Evolutionary conservation across 257 asterid genomes (phyloP).

Genomic region (Osmanthus fragrans): DNA sequence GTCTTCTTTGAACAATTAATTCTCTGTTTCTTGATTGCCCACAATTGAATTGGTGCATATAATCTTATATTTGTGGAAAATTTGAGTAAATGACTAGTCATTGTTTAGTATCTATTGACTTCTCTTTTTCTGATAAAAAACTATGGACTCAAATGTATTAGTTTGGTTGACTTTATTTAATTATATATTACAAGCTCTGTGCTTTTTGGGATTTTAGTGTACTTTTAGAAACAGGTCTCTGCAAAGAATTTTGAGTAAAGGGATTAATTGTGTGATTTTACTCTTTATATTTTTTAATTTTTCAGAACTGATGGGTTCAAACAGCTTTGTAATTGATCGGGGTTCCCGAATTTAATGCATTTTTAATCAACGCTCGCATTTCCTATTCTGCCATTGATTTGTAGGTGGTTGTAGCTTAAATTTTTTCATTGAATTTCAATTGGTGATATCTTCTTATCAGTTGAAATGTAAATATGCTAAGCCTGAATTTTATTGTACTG

Average conservation of each 20-base stretch:
- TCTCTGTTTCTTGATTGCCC: no score
- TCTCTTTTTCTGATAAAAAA: not conserved
- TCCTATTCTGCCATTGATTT: not conserved
- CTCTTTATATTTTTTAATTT: not conserved
- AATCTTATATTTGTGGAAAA: not conserved
- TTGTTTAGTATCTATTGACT: not conserved
- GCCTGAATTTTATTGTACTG: not conserved
- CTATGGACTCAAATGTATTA: not conserved
- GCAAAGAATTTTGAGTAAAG: not conserved
- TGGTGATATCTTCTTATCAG: slow-evolving; percentile 4
- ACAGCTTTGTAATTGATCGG: not conserved
- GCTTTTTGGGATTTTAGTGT: not conserved
- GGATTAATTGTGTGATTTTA: not conserved
- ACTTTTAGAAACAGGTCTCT: not conserved
- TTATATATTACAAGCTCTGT: not conserved
- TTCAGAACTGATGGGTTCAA: slow-evolving; percentile 5
- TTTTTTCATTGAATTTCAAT: slow-evolving; percentile 1
- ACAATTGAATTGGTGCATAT: slow-evolving; percentile 5
- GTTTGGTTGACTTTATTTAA: not conserved
- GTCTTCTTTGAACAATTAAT: not conserved
- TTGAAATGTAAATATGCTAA: not conserved
- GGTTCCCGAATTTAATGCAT: not conserved
- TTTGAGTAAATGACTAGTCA: not conserved
- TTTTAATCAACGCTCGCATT: not conserved
- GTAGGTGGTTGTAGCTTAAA: not conserved